phyloP scores from a whole-genome alignment of 495 filamentous ascomycete genomes.

The Lasiosphaeriaceae sp. region DNA sequence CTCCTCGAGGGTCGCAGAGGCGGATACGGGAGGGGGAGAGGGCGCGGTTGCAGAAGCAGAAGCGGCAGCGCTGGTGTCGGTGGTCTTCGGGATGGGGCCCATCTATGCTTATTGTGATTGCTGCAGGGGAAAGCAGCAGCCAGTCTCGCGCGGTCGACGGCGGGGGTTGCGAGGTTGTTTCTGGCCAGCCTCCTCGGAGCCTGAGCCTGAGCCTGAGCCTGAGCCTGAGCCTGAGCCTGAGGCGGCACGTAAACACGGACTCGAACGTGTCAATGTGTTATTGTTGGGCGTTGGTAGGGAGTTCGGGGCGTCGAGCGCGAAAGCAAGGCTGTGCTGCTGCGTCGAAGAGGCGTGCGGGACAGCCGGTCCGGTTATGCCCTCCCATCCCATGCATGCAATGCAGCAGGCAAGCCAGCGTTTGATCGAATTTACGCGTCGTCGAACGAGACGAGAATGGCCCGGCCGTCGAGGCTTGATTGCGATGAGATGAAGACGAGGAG shows the following conservation, averaged over 20 bases:
- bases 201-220: too few species aligned
- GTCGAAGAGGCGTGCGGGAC: slow-evolving; percentile 8
- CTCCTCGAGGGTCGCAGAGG: slow-evolving; percentile 26
- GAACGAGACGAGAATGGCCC: slow-evolving; percentile 1
- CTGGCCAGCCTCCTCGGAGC: not conserved
- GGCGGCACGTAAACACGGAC: not conserved
- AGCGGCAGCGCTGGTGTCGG: slow-evolving; percentile 30
- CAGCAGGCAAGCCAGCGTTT: not conserved
- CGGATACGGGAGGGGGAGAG: slow-evolving; percentile 14
- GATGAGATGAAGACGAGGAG: slow-evolving; percentile 2
- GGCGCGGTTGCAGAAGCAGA: slow-evolving; percentile 11
- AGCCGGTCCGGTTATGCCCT: slow-evolving; percentile 10
- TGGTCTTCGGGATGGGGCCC: slow-evolving; percentile 31
- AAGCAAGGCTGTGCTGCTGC: not conserved
- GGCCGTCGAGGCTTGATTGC: not conserved
- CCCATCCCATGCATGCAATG: slow-evolving; percentile 16
- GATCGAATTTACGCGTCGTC: not conserved
- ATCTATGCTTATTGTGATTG: slow-evolving; percentile 27
- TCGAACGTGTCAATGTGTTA: not conserved
- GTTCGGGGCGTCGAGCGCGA: not conserved
- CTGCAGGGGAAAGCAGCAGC: slow-evolving; percentile 7
- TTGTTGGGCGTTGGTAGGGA: not conserved
- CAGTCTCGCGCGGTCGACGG: slow-evolving; percentile 9
- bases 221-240: too few species aligned
- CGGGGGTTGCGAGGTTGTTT: not conserved